phyloP scores from a whole-genome alignment of 192 early-diverging fungal species.

The Coemansia sp. region DNA sequence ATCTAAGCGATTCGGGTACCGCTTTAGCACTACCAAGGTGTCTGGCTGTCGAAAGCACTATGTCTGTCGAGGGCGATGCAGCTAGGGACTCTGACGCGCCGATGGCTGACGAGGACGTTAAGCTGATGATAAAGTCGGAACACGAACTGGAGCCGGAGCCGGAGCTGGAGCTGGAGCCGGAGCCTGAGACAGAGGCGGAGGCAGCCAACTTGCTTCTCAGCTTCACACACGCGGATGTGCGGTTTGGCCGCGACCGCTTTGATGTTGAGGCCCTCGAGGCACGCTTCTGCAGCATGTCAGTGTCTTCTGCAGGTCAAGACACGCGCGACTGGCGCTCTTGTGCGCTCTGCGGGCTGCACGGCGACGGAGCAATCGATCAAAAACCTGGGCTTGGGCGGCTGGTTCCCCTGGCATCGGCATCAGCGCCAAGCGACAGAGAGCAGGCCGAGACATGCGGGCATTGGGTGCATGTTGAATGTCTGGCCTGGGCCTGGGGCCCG shows the following conservation, averaged over 20 bases:
- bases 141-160: not conserved
- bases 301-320: too few species aligned
- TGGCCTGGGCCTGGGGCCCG: constrained; percentile 51
- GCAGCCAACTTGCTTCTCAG: constrained; percentile 41
- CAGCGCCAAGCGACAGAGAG: too few species aligned
- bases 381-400: constrained; percentile 23
- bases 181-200: constrained; percentile 14
- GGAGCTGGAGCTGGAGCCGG: not conserved
- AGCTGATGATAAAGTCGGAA: constrained; percentile 11
- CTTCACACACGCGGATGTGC: constrained; percentile 41
- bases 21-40: not conserved
- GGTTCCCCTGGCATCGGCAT: constrained; percentile 10
- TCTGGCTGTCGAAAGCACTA: not conserved
- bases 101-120: not conserved
- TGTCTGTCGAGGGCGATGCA: not conserved
- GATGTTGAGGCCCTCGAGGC: constrained; percentile 20
- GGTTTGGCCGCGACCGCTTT: constrained; percentile 34
- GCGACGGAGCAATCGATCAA: constrained; percentile 18
- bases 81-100: constrained; percentile 5
- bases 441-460: not conserved
- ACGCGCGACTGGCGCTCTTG: constrained; percentile 21
- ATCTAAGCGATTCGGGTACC: not conserved
- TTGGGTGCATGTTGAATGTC: constrained; percentile 47
- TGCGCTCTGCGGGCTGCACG: constrained; percentile 29
- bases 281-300: constrained; percentile 14